phyloP scores from a whole-genome alignment of 345 rosid genomes.

The Punica granatum region DNA sequence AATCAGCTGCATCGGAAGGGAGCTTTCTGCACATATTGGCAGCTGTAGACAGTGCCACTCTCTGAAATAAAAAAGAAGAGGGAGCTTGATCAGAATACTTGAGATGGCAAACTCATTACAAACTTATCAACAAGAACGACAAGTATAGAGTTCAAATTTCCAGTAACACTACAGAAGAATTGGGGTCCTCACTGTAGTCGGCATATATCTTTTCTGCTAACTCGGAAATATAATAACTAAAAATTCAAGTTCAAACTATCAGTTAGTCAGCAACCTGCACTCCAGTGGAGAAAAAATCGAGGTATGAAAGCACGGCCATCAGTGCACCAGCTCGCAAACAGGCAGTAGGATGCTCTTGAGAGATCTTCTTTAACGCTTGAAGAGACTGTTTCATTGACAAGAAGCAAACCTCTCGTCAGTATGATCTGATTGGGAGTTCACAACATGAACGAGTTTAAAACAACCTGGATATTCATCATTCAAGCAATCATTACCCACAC shows the following conservation, averaged over 20 bases:
- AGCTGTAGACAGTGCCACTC: constrained; percentile 96
- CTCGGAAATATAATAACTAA: background rate
- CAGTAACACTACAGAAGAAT: background rate
- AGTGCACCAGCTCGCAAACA: constrained; percentile 98
- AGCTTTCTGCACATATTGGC: constrained; percentile 99
- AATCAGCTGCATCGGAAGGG: constrained; percentile 99
- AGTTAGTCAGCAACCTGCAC: constrained; percentile 66
- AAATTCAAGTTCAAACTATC: background rate
- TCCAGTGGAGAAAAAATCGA: constrained; percentile 99
- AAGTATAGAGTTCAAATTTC: background rate
- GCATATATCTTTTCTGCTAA: background rate
- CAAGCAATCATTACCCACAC: background rate
- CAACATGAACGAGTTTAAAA: background rate
- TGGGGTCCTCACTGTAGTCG: background rate
- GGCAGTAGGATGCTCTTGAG: constrained; percentile 99
- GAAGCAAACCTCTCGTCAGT: constrained; percentile 6
- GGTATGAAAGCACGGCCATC: constrained; percentile 97
- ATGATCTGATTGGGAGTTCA: background rate
- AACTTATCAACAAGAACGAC: background rate
- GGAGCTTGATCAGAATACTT: background rate
- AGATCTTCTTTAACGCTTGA: constrained; percentile 98
- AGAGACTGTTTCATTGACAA: constrained; percentile 51
- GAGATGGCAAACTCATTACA: background rate
- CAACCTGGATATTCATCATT: background rate
- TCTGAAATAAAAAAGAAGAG: constrained; percentile 32